Conservation (phyloP, 768 basidiomycete genomes). For the Lentinula lateritia region DNA sequence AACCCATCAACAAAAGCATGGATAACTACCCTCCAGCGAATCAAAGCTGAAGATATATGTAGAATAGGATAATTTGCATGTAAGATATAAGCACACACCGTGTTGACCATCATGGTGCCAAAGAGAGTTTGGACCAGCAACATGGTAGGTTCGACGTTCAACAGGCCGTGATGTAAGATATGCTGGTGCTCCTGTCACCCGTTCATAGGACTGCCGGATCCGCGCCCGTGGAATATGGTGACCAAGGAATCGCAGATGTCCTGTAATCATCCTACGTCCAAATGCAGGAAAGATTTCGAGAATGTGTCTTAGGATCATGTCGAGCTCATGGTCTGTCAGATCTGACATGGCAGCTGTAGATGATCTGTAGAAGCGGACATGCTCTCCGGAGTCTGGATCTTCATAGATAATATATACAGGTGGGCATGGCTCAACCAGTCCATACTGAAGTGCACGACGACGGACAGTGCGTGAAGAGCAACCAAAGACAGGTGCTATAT, state of each 20-base stretch:
- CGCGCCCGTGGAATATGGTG: slow-evolving; percentile 9
- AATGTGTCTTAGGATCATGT: slow-evolving; percentile 12
- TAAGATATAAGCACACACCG: slow-evolving; percentile 8
- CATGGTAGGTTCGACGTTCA: not conserved
- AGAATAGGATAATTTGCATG: too few relatives aligned
- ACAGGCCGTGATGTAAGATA: slow-evolving; percentile 17
- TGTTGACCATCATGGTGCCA: slow-evolving; percentile 15
- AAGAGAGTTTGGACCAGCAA: too few relatives aligned
- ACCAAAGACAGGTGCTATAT: slow-evolving; percentile 15
- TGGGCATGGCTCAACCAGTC: slow-evolving; percentile 14
- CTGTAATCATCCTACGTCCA: slow-evolving; percentile 16
- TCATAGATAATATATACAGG: slow-evolving; percentile 14
- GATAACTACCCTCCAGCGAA: slow-evolving; percentile 8
- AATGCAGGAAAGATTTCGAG: slow-evolving; percentile 16
- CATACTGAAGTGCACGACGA: slow-evolving; percentile 19
- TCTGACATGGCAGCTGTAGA: slow-evolving; percentile 14
- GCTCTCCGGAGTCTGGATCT: slow-evolving; percentile 7
- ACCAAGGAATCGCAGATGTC: slow-evolving; percentile 10
- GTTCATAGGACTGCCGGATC: slow-evolving; percentile 10
- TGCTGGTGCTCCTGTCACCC: slow-evolving; percentile 11
- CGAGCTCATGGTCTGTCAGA: slow-evolving; percentile 16
- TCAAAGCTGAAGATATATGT: slow-evolving; percentile 3
- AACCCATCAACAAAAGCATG: slow-evolving; percentile 12
- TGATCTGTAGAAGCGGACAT: slow-evolving; percentile 7
- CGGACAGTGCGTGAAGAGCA: slow-evolving; percentile 17